Evolutionary conservation across 805 yeast genomes (phyloP).

Genomic region (Debaryomyces castellii): DNA sequence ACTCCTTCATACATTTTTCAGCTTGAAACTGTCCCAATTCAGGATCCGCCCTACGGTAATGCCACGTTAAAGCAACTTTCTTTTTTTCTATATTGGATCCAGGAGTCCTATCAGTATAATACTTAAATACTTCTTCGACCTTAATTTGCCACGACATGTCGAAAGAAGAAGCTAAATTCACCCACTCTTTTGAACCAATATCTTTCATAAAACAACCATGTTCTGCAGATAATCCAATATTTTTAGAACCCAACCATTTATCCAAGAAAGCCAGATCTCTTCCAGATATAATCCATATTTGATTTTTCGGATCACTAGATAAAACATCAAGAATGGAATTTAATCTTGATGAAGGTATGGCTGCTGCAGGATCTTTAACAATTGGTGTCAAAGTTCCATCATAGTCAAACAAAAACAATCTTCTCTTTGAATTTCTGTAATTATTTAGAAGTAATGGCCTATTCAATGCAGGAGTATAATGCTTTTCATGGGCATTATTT

Average conservation of each 20-base stretch:
- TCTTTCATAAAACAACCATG: slow-evolving; percentile 94
- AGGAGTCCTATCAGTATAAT: slow-evolving; percentile 85
- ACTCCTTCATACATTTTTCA: slow-evolving; percentile 61
- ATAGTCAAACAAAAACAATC: slow-evolving; percentile 89
- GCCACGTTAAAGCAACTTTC: slow-evolving; percentile 97
- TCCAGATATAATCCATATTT: slow-evolving; percentile 94
- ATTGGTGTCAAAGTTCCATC: slow-evolving; percentile 98
- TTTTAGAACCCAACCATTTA: slow-evolving; percentile 76
- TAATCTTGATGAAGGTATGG: slow-evolving; percentile 82
- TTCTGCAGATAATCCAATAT: slow-evolving; percentile 88
- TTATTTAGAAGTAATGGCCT: slow-evolving; percentile 59
- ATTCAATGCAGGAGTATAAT: slow-evolving; percentile 71
- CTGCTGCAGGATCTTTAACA: slow-evolving; percentile 97
- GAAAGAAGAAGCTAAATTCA: slow-evolving; percentile 72
- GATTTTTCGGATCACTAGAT: slow-evolving; percentile 74
- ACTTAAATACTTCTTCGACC: slow-evolving; percentile 69
- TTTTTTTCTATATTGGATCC: slow-evolving; percentile 86
- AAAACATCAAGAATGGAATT: slow-evolving; percentile 57
- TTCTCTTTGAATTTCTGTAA: slow-evolving; percentile 59
- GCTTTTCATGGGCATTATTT: slow-evolving; percentile 41
- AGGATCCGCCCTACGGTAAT: slow-evolving; percentile 92
- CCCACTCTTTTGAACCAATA: slow-evolving; percentile 68
- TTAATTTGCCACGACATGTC: slow-evolving; percentile 96
- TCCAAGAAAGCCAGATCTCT: slow-evolving; percentile 89
- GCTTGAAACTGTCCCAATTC: slow-evolving; percentile 90